Evolutionary conservation across 371 early-diverging fungal species (phyloP).

Genomic region (Mortierella sp.): DNA sequence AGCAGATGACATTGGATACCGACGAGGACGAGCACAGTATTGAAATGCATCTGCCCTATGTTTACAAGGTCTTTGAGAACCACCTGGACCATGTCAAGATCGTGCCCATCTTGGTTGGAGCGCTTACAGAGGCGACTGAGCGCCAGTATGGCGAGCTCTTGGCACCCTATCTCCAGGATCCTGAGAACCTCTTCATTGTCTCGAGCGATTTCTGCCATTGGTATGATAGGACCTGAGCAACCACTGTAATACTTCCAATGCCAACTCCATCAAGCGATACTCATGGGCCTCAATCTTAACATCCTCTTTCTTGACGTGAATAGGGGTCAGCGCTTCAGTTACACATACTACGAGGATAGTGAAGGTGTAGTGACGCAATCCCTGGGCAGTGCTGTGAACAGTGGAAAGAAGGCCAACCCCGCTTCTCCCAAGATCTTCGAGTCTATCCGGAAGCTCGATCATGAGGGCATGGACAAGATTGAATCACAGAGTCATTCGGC

Average conservation of each 20-base stretch:
- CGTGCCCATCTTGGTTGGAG: conserved; percentile 92
- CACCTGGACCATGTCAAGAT: conserved; percentile 58
- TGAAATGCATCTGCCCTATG: conserved; percentile 95
- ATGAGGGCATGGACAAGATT: conserved; percentile 82
- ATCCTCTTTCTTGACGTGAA: not conserved
- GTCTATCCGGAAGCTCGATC: conserved; percentile 85
- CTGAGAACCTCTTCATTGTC: conserved; percentile 83
- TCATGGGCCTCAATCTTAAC: too few species aligned
- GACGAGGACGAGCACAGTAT: conserved; percentile 96
- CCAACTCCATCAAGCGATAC: too few species aligned
- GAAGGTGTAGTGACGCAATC: conserved; percentile 30
- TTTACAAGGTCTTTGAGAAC: conserved; percentile 76
- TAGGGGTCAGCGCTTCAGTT: conserved; percentile 75
- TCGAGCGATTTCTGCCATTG: conserved; percentile 98
- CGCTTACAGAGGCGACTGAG: conserved; percentile 66
- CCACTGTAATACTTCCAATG: too few species aligned
- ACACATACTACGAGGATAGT: conserved; percentile 66
- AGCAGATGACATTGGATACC: conserved; percentile 62
- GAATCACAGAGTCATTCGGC: conserved; percentile 64
- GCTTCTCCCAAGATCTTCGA: conserved; percentile 48
- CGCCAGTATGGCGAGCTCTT: conserved; percentile 71
- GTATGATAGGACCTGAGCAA: conserved; percentile 50
- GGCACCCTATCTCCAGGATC: conserved; percentile 75
- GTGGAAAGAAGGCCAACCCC: conserved; percentile 11
- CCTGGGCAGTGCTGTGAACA: conserved; percentile 11